Base-by-base conservation (phyloP, 2,329 filamentous ascomycete species). In the Colletotrichum gloeosporioides region DNA sequence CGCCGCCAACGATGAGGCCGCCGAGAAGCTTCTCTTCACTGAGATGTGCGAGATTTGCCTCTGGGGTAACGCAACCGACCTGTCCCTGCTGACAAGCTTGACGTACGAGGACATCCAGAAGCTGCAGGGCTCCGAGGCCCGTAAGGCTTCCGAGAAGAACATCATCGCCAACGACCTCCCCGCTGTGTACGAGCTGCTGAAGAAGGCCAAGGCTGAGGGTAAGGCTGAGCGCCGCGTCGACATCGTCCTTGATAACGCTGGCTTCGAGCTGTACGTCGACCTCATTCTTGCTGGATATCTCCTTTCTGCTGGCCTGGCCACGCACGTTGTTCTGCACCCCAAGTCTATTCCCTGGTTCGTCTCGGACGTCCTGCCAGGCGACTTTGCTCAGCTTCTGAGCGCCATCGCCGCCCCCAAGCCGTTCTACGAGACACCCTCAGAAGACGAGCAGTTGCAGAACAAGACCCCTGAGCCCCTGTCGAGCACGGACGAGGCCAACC, bases 301-400 rank as follows among this genome's bases (percentile, higher is more conserved):
- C 16, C 89, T 99, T 8, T 93, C 95, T 1, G 90, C 95, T 0
- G 95, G 94, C 1, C 91, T 99, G 8, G 97, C 97, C 0, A 98
- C 96, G 0, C 92, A 92, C 29, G 90, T 99, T 16, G 93, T 99
- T 25, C 90, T 99, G 12, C 96, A 98, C 82, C 96, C 97, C 68
- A 99, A 99, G 87, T 93, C 93, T 27, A 96, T 99, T 75, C 97
- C 97, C 1, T 99, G 97, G 97, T 99, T 99, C 83, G 97, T 99
- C 64, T 98, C 96, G 1, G 97, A 99, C 81, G 97, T 99, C 5
- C 86, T 98, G 13, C 96, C 96, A 0, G 90, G 88, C 55, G 97
- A 99, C 85, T 98, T 99, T 80, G 90, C 89, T 2, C 92, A 93
- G n/a, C 90, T 99, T 4, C 91, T 99, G 68, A 92, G 91, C 78